These are phyloP conservation scores for Metschnikowia aberdeeniae DNA, from an alignment of 805 yeast species.

Conservation along the genomic window DNA sequence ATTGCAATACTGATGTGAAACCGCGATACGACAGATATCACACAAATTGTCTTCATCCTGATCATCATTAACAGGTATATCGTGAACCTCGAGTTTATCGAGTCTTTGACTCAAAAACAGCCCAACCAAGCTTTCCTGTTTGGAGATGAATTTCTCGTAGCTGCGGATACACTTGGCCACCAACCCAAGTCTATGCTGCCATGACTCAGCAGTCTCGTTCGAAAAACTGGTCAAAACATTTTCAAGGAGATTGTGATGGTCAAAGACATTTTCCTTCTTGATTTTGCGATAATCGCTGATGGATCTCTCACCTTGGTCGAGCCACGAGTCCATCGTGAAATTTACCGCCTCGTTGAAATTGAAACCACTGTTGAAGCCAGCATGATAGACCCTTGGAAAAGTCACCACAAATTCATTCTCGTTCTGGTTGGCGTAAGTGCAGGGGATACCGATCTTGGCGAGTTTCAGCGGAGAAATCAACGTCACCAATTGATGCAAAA, in stretches of 20 bases:
- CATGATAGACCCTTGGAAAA: slow-evolving; percentile 42
- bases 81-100: slow-evolving; percentile 6
- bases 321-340: slow-evolving; percentile 70
- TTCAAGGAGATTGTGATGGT: slow-evolving; percentile 48
- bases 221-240: slow-evolving; percentile 36
- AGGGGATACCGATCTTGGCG: slow-evolving; percentile 40
- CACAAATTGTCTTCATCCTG: slow-evolving; percentile 47
- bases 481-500: slow-evolving; percentile 81
- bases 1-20: slow-evolving; percentile 46
- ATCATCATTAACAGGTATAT: neutral
- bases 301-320: slow-evolving; percentile 53
- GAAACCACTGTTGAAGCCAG: slow-evolving; percentile 45
- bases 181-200: slow-evolving; percentile 10
- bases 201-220: neutral
- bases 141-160: slow-evolving; percentile 24
- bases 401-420: slow-evolving; percentile 54
- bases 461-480: slow-evolving; percentile 66
- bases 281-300: slow-evolving; percentile 25
- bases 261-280: slow-evolving; percentile 46
- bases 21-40: slow-evolving; percentile 45
- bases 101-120: slow-evolving; percentile 21
- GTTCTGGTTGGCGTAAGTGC: slow-evolving; percentile 59
- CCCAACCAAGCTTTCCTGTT: slow-evolving; percentile 19
- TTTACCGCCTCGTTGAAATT: slow-evolving; percentile 45
- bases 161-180: slow-evolving; percentile 24